Conservation (phyloP, 768 basidiomycete genomes). For the Phallus indusiatus region DNA sequence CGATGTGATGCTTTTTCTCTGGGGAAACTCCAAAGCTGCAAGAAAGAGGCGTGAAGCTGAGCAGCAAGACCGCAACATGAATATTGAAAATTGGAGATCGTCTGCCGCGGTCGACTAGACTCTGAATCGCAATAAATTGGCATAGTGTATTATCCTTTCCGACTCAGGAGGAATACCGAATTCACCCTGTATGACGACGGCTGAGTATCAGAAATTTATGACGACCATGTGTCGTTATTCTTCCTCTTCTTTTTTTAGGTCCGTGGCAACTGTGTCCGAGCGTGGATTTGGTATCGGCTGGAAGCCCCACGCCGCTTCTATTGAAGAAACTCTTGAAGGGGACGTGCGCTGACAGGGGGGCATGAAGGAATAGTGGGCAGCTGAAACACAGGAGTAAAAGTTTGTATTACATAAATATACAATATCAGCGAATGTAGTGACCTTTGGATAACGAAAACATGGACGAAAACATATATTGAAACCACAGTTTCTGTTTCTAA, state of each 20-base stretch:
- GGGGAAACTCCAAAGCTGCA: neutral
- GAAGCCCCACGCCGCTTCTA: constrained; percentile 12
- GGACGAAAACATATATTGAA: no score
- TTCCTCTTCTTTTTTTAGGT: neutral
- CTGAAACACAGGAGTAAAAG: no score
- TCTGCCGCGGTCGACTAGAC: neutral
- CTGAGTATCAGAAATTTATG: neutral
- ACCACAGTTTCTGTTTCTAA: no score
- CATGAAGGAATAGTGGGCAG: no score
- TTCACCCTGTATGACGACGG: no score
- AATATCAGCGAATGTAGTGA: no score
- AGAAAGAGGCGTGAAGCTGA: neutral
- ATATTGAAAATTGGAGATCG: neutral
- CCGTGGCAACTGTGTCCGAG: constrained; percentile 13
- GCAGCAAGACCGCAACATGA: neutral
- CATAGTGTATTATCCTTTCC: no score
- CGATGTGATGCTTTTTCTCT: neutral
- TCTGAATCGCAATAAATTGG: no score
- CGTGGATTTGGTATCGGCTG: constrained; percentile 12
- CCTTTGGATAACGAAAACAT: no score
- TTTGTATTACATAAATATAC: no score
- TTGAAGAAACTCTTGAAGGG: constrained; percentile 9
- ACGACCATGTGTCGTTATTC: neutral
- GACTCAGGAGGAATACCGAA: no score
- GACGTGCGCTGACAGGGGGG: neutral